Evolutionary conservation across 805 yeast species (phyloP).

Genomic region (Myxozyma sirexii): DNA sequence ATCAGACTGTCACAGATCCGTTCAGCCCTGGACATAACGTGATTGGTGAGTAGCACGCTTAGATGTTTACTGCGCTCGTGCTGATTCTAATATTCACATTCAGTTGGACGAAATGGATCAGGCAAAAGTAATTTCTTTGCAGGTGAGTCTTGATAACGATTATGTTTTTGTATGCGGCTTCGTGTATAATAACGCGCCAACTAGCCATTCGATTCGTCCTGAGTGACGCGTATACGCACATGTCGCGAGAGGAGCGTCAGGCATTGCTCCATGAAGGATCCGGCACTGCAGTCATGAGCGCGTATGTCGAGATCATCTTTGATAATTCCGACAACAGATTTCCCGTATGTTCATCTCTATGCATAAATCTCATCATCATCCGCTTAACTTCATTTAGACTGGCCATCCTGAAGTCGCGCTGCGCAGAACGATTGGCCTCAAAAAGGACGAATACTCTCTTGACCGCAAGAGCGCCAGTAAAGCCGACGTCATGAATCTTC

Average conservation of each 20-base stretch:
- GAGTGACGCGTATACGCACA: slow-evolving; percentile 83
- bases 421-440: slow-evolving; percentile 88
- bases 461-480: slow-evolving; percentile 73
- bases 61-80: neutral
- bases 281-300: slow-evolving; percentile 75
- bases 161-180: neutral
- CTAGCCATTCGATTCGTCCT: slow-evolving; percentile 85
- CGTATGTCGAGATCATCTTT: slow-evolving; percentile 86
- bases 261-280: slow-evolving; percentile 89
- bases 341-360: slow-evolving; percentile 45
- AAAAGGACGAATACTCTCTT: slow-evolving; percentile 86
- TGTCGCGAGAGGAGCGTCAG: slow-evolving; percentile 83
- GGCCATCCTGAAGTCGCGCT: slow-evolving; percentile 69
- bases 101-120: slow-evolving; percentile 87
- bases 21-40: slow-evolving; percentile 84
- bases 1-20: slow-evolving; percentile 73
- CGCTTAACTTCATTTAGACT: slow-evolving; percentile 39
- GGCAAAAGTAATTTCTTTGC: slow-evolving; percentile 96
- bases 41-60: slow-evolving; percentile 48
- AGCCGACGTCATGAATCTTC: slow-evolving; percentile 74
- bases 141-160: slow-evolving; percentile 7
- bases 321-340: slow-evolving; percentile 79
- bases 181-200: neutral
- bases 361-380: neutral
- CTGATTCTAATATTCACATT: neutral